A percentile compares a stretch with the other conserved stretches of the same genome.
phyloP scores from a whole-genome alignment of 768 basidiomycete species.

The Mycena sanguinolenta region DNA sequence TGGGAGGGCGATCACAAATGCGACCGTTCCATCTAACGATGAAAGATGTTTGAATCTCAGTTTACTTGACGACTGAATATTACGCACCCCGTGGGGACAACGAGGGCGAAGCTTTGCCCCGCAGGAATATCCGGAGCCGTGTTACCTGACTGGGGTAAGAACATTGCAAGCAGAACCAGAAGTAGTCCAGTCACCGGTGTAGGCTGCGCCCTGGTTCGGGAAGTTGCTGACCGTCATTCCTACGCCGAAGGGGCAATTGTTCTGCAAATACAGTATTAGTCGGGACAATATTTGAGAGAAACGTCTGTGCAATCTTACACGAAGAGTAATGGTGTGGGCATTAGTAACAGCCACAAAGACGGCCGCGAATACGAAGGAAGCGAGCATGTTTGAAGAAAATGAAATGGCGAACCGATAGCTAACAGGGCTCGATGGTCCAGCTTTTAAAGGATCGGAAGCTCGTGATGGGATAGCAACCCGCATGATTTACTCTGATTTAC shows the following conservation, averaged over 20 bases:
- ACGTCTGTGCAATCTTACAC: not conserved
- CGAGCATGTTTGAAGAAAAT: not conserved
- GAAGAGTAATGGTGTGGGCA: constrained; percentile 26
- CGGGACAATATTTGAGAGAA: too few species aligned
- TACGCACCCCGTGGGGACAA: constrained; percentile 6
- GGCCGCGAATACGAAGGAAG: not conserved
- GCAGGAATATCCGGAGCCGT: constrained; percentile 11
- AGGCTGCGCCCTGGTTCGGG: constrained; percentile 12
- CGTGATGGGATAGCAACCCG: too few species aligned
- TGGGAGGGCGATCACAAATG: constrained; percentile 21
- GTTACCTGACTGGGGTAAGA: not conserved
- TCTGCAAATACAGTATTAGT: not conserved
- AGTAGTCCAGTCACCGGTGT: not conserved
- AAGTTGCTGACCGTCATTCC: constrained; percentile 20
- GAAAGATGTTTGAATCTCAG: not conserved
- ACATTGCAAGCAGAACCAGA: not conserved
- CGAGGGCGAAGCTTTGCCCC: not conserved
- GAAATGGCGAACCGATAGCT: not conserved
- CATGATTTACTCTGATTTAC: too few species aligned
- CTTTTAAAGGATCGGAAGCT: not conserved
- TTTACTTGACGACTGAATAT: not conserved
- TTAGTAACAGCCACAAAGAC: not conserved
- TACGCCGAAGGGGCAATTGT: constrained; percentile 20
- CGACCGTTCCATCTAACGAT: constrained; percentile 2
- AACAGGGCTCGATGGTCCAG: not conserved